Evolutionary conservation across 2,329 filamentous ascomycete species (phyloP).

Genomic region (Xylaria sp.): DNA sequence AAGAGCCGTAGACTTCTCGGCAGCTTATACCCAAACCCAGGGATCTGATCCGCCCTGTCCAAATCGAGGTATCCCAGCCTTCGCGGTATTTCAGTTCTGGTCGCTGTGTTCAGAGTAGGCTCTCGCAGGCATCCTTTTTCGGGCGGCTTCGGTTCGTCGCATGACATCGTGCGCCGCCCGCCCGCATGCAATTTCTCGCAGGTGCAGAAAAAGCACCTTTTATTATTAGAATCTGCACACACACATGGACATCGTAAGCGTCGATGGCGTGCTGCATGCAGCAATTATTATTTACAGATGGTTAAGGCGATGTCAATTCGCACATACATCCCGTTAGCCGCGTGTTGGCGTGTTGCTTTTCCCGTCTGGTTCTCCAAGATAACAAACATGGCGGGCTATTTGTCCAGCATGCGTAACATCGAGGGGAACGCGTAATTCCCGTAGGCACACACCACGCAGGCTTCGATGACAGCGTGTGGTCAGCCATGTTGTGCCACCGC

Average conservation of each 20-base stretch:
- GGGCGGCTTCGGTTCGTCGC: neutral
- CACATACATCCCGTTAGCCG: neutral
- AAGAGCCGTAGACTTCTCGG: conserved; percentile 7
- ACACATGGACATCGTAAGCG: neutral
- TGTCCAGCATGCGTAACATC: conserved; percentile 9
- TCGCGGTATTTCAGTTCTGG: neutral
- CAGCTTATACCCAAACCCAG: conserved; percentile 2
- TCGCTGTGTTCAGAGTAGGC: neutral
- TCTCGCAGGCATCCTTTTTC: neutral
- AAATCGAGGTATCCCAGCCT: neutral
- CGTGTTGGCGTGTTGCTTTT: neutral
- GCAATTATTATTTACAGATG: conserved; percentile 1
- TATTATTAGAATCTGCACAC: conserved; percentile 16
- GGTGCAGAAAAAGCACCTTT: conserved; percentile 2
- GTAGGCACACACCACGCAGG: neutral
- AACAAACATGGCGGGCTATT: conserved; percentile 3
- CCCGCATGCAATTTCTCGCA: conserved; percentile 7
- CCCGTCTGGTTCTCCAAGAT: neutral
- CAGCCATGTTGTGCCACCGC: conserved; percentile 12
- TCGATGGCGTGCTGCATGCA: conserved; percentile 2
- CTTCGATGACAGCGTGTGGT: conserved; percentile 4
- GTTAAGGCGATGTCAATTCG: neutral
- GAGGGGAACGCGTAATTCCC: conserved; percentile 18
- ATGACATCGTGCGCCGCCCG: conserved; percentile 2
- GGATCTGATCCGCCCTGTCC: neutral